Percentiles rank a stretch among this genome's conserved stretches.
Conservation (phyloP, 371 early-diverging fungal genomes). For the Nematocida sp. region DNA sequence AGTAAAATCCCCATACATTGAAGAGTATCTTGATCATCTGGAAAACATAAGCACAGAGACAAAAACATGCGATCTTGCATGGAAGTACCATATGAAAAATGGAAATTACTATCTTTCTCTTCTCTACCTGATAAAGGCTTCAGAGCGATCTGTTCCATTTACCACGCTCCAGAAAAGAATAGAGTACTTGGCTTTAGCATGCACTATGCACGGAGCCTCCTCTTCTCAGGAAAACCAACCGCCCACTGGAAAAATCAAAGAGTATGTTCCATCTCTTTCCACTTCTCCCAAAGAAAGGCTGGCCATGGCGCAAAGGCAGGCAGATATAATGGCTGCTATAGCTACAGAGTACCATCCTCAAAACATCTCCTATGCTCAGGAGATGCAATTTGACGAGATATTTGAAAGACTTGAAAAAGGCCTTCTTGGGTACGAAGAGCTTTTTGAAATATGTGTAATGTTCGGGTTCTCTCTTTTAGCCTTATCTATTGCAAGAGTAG, state of each 20-base stretch:
- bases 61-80: constrained; percentile 40
- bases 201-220: constrained; percentile 43
- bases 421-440: constrained; percentile 52
- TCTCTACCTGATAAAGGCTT: constrained; percentile 36
- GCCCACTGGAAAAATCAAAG: constrained; percentile 16
- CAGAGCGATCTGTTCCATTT: constrained; percentile 16
- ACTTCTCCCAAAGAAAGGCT: constrained; percentile 31
- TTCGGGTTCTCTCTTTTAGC: constrained; percentile 51
- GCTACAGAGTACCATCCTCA: constrained; percentile 1
- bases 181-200: constrained; percentile 45
- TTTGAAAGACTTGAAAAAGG: constrained; percentile 38
- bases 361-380: background rate
- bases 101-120: constrained; percentile 33
- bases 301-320: constrained; percentile 48
- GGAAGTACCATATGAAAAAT: constrained; percentile 53
- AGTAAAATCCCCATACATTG: constrained; percentile 37
- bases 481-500: constrained; percentile 17
- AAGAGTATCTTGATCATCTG: constrained; percentile 47
- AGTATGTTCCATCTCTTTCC: constrained; percentile 19
- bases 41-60: constrained; percentile 12
- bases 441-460: constrained; percentile 51
- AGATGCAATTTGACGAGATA: constrained; percentile 2
- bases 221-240: background rate
- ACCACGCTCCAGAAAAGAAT: constrained; percentile 42
- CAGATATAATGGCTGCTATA: constrained; percentile 27